Evolutionary conservation across 2,329 filamentous ascomycete species (phyloP), one percentile per base, ranked within the genome.

Genomic region (Fusarium clavum): DNA sequence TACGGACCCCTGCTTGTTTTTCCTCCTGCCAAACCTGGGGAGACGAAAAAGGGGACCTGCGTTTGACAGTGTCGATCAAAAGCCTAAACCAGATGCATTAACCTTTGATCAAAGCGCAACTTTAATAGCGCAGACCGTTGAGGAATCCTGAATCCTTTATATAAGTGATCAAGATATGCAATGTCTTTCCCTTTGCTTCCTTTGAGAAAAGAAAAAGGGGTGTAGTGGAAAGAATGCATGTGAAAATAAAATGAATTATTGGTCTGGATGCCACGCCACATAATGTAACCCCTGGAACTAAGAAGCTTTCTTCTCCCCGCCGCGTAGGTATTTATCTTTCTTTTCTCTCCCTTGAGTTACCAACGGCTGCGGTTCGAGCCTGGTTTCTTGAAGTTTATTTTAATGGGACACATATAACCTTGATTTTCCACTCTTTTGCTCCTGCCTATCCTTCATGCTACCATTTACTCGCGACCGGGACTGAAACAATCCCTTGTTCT

Each of bases 401-500:
- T 48, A 29, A 60, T 40, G 53, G 46, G 16, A 43, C 38, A 8
- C 47, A 49, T 53, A 16, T 46, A 24, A 43, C n/a, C 18, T 46
- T 47, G 41, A 47, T 22, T 29, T 49, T 27, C 16, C 22, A 25
- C 16, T 44, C 16, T 34, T 48, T 20, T 32, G 22, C 43, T n/a
- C 20, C 34, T 43, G 20, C 20, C 46, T 58, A n/a, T 65, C 41
- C 20, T 51, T 51, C 51, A 48, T 65, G 54, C 34, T 14, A 49
- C 55, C 32, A 24, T 64, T 45, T 61, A 66, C 30, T 47, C 59
- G 47, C 40, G 27, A 66, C 62, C 8, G 32, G 44, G 44, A 66
- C 62, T 66, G 62, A 67, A 66, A 67, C 55, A 67, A 49, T 61
- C 55, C 63, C 55, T 55, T 67, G 55, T 49, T 61, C 38, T 45